Base-by-base conservation (phyloP, 2,329 filamentous ascomycete species). In the Trichoderma guizhouense region DNA sequence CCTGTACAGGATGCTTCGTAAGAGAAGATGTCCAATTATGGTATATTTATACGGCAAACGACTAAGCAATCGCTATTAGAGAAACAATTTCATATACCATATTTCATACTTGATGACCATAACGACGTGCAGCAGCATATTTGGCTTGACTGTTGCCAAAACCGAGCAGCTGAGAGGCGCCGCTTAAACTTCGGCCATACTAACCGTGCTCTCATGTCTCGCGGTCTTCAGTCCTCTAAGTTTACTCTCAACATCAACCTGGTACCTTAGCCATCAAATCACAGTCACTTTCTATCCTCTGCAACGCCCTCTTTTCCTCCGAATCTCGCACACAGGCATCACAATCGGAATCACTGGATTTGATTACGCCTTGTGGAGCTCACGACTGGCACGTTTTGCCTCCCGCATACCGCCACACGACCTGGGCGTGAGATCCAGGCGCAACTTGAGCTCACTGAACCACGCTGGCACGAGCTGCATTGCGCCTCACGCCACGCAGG, bases 171-270 rank as follows among this genome's bases (percentile, higher is more conserved):
- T 69, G 57, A 69, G 28, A 58, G 47, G 43, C 21, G 60, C 30
- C 65, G 71, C 65, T 69, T 72, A 72, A 72, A 69, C 61, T 5
- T 63, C 70, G 70, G 70, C 57, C 69, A 63, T 24, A 51, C n/a
- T 24, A 21, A 12, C 43, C 2, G n/a, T n/a, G 9, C 18, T 24
- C 24, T 34, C 34, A 58, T 64, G 18, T 21, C 58, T 63, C 70
- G 58, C 57, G 64, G 55, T 36, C 57, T 51, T 47, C 67, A 28
- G 57, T 68, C 32, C 47, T 43, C 57, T 68, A 43, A 72, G 53
- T 43, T 57, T 57, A 51, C 68, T 63, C 60, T 69, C 66, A 60
- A 58, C 68, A 57, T 55, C 61, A 62, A 55, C 63, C 53, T 32
- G 24, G 34, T 43, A 26, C 57, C 12, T 55, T 36, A 5, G n/a